These are phyloP conservation scores for Carex pumila DNA, from an alignment of 176 grass and related monocot genomes.

Conservation along the genomic window DNA sequence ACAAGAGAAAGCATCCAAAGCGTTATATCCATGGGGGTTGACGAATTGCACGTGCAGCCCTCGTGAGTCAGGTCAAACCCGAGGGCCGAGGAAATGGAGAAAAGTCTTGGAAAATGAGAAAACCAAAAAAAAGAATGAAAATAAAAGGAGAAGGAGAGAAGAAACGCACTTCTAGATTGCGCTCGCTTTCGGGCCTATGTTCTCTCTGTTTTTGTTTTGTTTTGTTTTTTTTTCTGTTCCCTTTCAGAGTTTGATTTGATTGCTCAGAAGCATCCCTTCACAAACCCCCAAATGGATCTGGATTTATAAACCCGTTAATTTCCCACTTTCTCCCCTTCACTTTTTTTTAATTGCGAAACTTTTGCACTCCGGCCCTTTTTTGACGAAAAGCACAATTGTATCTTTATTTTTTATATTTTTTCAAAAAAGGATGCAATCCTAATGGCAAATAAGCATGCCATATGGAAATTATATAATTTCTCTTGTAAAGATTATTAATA, in stretches of 20 bases:
- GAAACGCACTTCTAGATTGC: conserved; percentile 26
- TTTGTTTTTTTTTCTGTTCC: not conserved
- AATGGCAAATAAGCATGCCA: not conserved
- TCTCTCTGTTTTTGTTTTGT: not conserved
- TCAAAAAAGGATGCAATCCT: no score
- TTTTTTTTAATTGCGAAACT: not conserved
- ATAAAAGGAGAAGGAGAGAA: not conserved
- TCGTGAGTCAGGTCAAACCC: conserved; percentile 18
- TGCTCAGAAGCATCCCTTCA: not conserved
- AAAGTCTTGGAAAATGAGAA: not conserved
- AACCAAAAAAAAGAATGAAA: not conserved
- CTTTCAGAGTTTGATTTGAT: conserved; percentile 10
- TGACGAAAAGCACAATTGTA: not conserved
- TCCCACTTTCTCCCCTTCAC: not conserved
- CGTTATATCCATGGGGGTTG: not conserved
- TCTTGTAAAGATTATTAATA: not conserved
- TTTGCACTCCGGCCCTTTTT: not conserved
- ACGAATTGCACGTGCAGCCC: not conserved
- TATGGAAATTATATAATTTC: not conserved
- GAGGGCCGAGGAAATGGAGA: not conserved
- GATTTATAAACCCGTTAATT: not conserved
- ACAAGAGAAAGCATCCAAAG: not conserved
- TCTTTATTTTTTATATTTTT: no score
- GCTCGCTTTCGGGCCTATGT: not conserved
- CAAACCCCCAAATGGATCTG: conserved; percentile 11